phyloP scores from a whole-genome alignment of 2,329 filamentous ascomycete genomes.

The Westerdykella ornata region DNA sequence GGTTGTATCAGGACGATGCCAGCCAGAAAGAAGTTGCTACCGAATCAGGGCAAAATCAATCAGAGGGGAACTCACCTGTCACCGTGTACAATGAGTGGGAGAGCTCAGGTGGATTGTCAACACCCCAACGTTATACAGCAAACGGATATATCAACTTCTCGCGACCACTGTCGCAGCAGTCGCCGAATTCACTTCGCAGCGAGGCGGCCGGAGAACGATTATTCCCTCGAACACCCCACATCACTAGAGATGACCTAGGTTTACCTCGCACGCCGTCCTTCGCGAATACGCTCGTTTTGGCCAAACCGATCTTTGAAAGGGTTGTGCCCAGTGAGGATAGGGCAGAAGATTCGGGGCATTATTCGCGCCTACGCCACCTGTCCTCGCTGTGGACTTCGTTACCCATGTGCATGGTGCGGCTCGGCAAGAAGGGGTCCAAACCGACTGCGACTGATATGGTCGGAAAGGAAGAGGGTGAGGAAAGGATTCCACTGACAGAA shows the following conservation, averaged over 20 bases:
- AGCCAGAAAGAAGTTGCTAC: no score
- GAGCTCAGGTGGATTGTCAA: slow-evolving; percentile 18
- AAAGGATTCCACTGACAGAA: neutral
- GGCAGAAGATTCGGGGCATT: neutral
- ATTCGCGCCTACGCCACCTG: no score
- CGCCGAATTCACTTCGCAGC: slow-evolving; percentile 6
- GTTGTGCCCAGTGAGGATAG: neutral
- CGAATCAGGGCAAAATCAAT: no score
- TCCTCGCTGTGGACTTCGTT: no score
- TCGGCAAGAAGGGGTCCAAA: no score
- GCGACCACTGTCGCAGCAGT: slow-evolving; percentile 14
- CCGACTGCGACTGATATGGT: neutral
- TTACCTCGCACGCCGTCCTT: neutral
- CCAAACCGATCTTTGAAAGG: neutral
- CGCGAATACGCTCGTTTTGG: neutral
- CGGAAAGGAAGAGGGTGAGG: neutral
- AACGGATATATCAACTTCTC: slow-evolving; percentile 23
- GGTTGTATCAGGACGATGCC: no score
- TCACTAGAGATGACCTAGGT: neutral
- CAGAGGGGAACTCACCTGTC: neutral
- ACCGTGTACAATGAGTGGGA: slow-evolving; percentile 15
- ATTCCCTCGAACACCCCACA: neutral
- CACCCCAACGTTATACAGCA: slow-evolving; percentile 17
- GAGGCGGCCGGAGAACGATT: neutral
- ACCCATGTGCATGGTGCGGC: no score